Evolutionary conservation across 306 rosid species (phyloP).

Genomic region (Abrus pulchellus): DNA sequence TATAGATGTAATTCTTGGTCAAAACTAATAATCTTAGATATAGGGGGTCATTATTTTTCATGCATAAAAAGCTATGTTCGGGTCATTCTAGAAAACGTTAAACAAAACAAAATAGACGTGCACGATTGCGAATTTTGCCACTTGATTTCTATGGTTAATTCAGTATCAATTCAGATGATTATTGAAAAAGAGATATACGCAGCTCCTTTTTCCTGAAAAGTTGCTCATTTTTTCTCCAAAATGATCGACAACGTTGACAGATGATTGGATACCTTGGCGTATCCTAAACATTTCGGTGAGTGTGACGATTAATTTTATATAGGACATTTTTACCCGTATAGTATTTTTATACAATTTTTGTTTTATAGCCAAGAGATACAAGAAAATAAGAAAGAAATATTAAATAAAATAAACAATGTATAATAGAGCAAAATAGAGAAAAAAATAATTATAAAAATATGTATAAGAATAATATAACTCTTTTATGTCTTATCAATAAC

Average conservation of each 20-base stretch:
- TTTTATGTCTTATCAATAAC: no score
- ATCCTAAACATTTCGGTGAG: conserved; percentile 27
- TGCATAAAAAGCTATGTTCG: not conserved
- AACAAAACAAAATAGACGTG: conserved; percentile 9
- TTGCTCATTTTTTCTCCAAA: not conserved
- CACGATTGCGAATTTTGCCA: conserved; percentile 3
- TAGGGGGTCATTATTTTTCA: conserved; percentile 27
- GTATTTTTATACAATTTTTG: no score
- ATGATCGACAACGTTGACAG: not conserved
- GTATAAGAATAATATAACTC: no score
- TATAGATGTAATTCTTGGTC: not conserved
- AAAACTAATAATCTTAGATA: conserved; percentile 1
- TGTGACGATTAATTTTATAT: conserved; percentile 3
- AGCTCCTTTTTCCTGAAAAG: conserved; percentile 28
- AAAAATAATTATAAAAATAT: no score
- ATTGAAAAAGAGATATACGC: not conserved
- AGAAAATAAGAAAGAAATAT: no score
- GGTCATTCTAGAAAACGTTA: conserved; percentile 36
- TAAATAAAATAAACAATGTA: no score
- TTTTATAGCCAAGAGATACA: no score
- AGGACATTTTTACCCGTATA: no score
- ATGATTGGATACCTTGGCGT: conserved; percentile 32
- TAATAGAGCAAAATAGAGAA: no score
- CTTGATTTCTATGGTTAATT: conserved; percentile 24
- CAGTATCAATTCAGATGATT: not conserved